phyloP scores from a whole-genome alignment of 2,329 filamentous ascomycete genomes.

The Epichloe gansuensis region DNA sequence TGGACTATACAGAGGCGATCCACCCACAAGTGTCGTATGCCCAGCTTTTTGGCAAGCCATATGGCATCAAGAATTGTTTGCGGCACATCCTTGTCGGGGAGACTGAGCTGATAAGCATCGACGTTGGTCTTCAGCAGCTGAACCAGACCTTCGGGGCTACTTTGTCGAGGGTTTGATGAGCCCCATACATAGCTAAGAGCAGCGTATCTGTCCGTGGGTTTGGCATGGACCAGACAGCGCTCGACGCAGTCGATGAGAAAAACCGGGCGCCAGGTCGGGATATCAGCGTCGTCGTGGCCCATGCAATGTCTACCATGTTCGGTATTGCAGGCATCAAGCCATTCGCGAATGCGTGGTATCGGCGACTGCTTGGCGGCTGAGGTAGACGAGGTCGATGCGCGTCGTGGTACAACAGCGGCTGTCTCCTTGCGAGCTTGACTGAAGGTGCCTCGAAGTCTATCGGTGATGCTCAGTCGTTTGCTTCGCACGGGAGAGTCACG shows the following conservation, averaged over 20 bases:
- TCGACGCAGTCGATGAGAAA: constrained; percentile 31
- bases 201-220: constrained; percentile 28
- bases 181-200: constrained; percentile 36
- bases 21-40: constrained; percentile 33
- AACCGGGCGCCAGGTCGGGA: constrained; percentile 25
- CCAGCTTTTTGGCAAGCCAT: constrained; percentile 31
- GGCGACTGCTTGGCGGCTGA: constrained; percentile 21
- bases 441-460: constrained; percentile 25
- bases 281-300: constrained; percentile 13
- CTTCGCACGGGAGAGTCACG: constrained; percentile 16
- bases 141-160: constrained; percentile 14
- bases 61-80: constrained; percentile 32
- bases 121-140: constrained; percentile 26
- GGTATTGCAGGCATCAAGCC: constrained; percentile 31
- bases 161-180: constrained; percentile 14
- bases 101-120: constrained; percentile 21
- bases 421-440: constrained; percentile 19
- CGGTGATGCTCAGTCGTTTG: constrained; percentile 30
- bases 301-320: constrained; percentile 30
- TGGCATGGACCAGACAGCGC: constrained; percentile 25
- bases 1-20: constrained; percentile 34
- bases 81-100: constrained; percentile 27
- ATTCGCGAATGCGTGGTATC: constrained; percentile 27
- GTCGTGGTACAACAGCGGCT: constrained; percentile 16
- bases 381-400: constrained; percentile 17